Base-by-base conservation (phyloP, 2,329 filamentous ascomycete species). In the Chrysoporthe deuterocubensis region DNA sequence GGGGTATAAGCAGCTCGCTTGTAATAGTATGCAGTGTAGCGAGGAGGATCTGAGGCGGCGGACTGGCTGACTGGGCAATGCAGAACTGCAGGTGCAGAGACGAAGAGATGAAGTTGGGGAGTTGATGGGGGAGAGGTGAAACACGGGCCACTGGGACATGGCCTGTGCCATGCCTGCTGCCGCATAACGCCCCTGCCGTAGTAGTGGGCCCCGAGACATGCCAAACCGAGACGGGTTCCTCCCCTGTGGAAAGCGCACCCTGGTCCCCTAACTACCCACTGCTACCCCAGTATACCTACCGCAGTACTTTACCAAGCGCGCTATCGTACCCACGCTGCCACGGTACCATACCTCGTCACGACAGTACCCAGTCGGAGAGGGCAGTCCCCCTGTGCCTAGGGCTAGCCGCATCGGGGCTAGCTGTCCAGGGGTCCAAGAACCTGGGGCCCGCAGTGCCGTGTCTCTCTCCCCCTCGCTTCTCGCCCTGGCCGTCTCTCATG, bases 131-230 rank as follows among this genome's bases (percentile, higher is more conserved):
- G 34, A 9, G 63, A 67, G 32, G 60, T 67, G 68, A 69, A 69
- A 69, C 65, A 65, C 40, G 61, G 62, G 62, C 62, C 62, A 65
- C 52, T 34, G 44, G 46, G 54, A 37, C 40, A 37, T 26, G 52
- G 43, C 32, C 63, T 44, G 52, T 50, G 62, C 21, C 50, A 64
- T 56, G 40, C 62, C 52, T 57, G 62, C 52, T 43, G 50, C 52
- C n/a, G 62, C 50, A 44, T 37, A 32, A 57, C 7, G 40, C 40
- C 43, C 54, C 43, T 44, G 54, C 54, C 16, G 9, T 44, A 14
- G 21, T 43, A 26, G 37, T 21, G 57, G 37, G 57, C 57, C 32
- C 57, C 18, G 37, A 60, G 37, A 43, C 57, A 21, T 26, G 50
- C 50, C 50, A 21, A 32, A 54, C 50, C 58, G 13, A 61, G 44